These are phyloP conservation scores for Lathyrus oleraceus DNA, from an alignment of 306 rosid species.

Conservation along the genomic window DNA sequence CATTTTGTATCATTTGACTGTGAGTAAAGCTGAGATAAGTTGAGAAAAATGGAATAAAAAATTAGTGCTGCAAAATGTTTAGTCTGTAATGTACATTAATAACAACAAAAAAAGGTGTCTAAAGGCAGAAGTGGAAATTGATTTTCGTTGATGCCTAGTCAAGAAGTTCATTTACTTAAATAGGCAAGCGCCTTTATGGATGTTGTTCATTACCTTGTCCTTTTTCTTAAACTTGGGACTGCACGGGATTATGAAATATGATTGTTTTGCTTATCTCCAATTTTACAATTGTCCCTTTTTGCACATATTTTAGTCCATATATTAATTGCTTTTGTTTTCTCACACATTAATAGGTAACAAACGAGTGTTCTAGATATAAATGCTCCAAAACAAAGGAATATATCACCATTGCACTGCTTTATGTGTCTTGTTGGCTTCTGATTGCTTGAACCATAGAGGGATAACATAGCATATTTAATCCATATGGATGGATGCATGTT, in stretches of 20 bases:
- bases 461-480: slow-evolving; percentile 2
- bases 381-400: background rate
- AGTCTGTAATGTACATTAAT: slow-evolving; percentile 9
- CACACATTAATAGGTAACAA: background rate
- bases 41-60: slow-evolving; percentile 25
- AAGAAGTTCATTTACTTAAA: slow-evolving; percentile 20
- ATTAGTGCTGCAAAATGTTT: slow-evolving; percentile 4
- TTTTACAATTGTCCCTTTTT: slow-evolving; percentile 2
- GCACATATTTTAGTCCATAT: background rate
- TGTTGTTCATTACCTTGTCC: slow-evolving; percentile 17
- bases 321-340: slow-evolving; percentile 22
- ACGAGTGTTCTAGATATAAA: slow-evolving; percentile 15
- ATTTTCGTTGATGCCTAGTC: slow-evolving; percentile 10
- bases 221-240: slow-evolving; percentile 6
- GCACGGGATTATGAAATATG: slow-evolving; percentile 7
- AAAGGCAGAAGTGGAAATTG: slow-evolving; percentile 12
- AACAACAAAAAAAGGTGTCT: background rate
- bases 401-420: background rate
- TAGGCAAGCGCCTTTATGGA: slow-evolving; percentile 11
- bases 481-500: slow-evolving; percentile 1
- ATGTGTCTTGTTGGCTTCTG: slow-evolving; percentile 15
- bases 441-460: slow-evolving; percentile 7
- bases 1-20: background rate
- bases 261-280: slow-evolving; percentile 6
- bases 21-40: slow-evolving; percentile 21